Percentiles rank a stretch among this genome's conserved stretches.
Conservation (phyloP, 768 basidiomycete genomes). For the Lentinus brumalis region DNA sequence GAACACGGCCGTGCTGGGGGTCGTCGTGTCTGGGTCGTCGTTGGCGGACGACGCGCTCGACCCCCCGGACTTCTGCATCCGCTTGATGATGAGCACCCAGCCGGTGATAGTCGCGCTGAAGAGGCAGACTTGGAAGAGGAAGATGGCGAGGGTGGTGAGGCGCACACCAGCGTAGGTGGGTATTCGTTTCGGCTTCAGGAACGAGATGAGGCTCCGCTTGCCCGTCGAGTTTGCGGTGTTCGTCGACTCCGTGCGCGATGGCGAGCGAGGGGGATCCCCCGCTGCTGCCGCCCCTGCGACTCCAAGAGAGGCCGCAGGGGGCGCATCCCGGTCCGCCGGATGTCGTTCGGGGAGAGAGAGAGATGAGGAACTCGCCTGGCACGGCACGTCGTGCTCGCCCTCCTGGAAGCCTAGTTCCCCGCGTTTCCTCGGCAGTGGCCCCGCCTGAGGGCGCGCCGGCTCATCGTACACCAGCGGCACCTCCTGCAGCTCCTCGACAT, state of each 20-base stretch:
- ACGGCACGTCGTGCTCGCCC: conserved; percentile 33
- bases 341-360: conserved; percentile 47
- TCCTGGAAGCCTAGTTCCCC: conserved; percentile 69
- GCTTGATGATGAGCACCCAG: conserved; percentile 52
- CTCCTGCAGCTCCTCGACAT: not conserved
- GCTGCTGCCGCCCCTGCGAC: conserved; percentile 20
- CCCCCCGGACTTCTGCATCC: conserved; percentile 17
- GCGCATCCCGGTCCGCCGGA: conserved; percentile 45
- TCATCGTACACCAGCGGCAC: not conserved
- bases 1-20: conserved; percentile 9
- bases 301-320: conserved; percentile 25
- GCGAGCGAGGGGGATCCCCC: conserved; percentile 9
- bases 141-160: conserved; percentile 43
- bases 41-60: not conserved
- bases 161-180: conserved; percentile 47
- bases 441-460: conserved; percentile 44
- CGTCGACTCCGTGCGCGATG: conserved; percentile 13
- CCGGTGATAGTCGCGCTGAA: conserved; percentile 52
- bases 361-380: conserved; percentile 22
- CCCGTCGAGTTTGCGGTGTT: conserved; percentile 27
- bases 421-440: conserved; percentile 60
- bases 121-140: conserved; percentile 39
- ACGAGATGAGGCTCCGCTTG: conserved; percentile 38
- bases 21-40: not conserved
- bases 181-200: conserved; percentile 43